Evolutionary conservation across 2,329 filamentous ascomycete genomes (phyloP).

Genomic region (Aspergillus melleus): DNA sequence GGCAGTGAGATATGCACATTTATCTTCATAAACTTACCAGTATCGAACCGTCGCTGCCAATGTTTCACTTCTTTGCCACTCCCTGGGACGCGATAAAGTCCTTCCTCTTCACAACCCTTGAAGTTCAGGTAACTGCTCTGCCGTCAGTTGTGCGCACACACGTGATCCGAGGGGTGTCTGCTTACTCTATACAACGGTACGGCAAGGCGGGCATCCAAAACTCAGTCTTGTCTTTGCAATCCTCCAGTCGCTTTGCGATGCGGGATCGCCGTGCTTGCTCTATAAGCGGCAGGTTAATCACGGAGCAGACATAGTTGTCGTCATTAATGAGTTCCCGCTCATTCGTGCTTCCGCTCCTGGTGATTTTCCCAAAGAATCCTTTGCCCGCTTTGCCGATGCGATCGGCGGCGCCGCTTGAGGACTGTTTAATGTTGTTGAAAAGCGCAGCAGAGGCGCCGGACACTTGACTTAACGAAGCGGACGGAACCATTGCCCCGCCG

Average conservation of each 20-base stretch:
- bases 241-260: slow-evolving; percentile 84
- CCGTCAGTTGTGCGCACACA: slow-evolving; percentile 14
- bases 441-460: slow-evolving; percentile 62
- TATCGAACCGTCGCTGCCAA: slow-evolving; percentile 89
- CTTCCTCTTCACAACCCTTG: slow-evolving; percentile 90
- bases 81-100: slow-evolving; percentile 87
- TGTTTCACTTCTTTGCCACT: slow-evolving; percentile 88
- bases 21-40: slow-evolving; percentile 55
- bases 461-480: slow-evolving; percentile 48
- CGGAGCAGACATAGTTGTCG: slow-evolving; percentile 79
- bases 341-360: slow-evolving; percentile 68
- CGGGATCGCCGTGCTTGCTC: slow-evolving; percentile 88
- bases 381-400: slow-evolving; percentile 71
- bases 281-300: slow-evolving; percentile 82
- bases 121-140: slow-evolving; percentile 75
- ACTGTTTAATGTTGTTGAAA: slow-evolving; percentile 71
- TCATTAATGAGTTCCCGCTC: slow-evolving; percentile 69
- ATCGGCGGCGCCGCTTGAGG: slow-evolving; percentile 72
- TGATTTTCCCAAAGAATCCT: slow-evolving; percentile 76
- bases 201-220: slow-evolving; percentile 98
- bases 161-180: slow-evolving; percentile 12
- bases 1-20: not conserved
- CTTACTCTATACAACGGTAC: slow-evolving; percentile 87
- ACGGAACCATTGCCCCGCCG: slow-evolving; percentile 43
- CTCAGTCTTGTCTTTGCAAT: slow-evolving; percentile 91